These are phyloP conservation scores for Forsythia viridissima DNA, from an alignment of 257 asterid genomes.

Conservation along the genomic window DNA sequence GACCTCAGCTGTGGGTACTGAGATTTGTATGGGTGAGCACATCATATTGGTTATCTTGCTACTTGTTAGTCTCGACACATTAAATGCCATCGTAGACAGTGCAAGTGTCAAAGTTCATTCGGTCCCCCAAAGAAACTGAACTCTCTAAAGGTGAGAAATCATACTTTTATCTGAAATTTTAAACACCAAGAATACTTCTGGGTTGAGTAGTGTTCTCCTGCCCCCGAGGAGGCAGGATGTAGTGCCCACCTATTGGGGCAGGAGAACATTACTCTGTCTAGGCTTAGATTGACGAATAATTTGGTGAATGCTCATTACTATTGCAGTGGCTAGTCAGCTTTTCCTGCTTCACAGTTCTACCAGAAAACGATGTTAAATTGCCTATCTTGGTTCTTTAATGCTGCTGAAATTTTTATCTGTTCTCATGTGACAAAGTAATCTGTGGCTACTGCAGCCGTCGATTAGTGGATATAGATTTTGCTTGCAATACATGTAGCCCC, in stretches of 20 bases:
- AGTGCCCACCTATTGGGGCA: no score
- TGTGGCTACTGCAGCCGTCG: neutral
- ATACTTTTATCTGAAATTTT: neutral
- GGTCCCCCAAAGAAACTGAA: neutral
- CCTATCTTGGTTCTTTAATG: neutral
- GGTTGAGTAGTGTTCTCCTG: no score
- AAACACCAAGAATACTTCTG: neutral
- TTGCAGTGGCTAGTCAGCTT: neutral
- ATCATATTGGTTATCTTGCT: neutral
- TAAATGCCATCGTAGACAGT: neutral
- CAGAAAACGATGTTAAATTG: neutral
- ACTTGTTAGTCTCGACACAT: neutral
- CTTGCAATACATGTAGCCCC: neutral
- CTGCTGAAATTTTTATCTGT: neutral
- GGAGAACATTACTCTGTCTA: no score
- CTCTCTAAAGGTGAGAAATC: neutral
- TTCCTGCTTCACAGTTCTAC: neutral
- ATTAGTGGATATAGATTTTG: neutral
- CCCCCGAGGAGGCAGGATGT: no score
- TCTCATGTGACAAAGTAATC: neutral
- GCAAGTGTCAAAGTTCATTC: neutral
- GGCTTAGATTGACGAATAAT: neutral
- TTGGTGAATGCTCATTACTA: neutral
- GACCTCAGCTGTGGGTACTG: neutral
- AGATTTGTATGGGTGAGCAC: neutral